These are phyloP conservation scores for Dittrichia graveolens DNA, from an alignment of 129 eudicot species.

Conservation along the genomic window DNA sequence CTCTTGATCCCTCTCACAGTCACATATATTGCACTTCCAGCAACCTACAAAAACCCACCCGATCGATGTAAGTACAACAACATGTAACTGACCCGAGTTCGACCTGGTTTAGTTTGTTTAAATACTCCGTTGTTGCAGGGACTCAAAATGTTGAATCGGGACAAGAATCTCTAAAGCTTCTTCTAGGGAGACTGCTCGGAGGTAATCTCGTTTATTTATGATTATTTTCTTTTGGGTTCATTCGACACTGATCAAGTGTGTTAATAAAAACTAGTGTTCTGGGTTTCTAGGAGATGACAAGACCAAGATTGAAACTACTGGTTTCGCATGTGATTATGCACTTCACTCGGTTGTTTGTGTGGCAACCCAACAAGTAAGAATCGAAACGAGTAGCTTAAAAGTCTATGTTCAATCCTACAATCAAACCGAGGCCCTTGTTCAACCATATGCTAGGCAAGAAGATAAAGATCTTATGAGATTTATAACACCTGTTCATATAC, in stretches of 20 bases:
- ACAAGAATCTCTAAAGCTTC: constrained; percentile 21
- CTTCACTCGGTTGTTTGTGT: constrained; percentile 39
- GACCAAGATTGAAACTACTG: constrained; percentile 42
- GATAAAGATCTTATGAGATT: constrained; percentile 33
- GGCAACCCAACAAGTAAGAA: constrained; percentile 36
- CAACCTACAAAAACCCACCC: neutral
- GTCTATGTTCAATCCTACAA: constrained; percentile 8
- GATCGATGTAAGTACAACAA: constrained; percentile 4
- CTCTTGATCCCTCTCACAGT: neutral
- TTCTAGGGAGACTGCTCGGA: constrained; percentile 5
- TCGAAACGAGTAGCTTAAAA: constrained; percentile 29
- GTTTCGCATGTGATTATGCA: constrained; percentile 42
- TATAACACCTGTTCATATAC: constrained; percentile 49
- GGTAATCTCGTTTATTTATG: neutral
- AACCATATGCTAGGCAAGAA: constrained; percentile 62
- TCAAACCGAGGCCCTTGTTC: constrained; percentile 25
- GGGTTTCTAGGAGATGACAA: constrained; percentile 43
- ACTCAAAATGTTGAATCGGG: neutral
- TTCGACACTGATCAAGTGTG: no score
- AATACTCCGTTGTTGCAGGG: neutral
- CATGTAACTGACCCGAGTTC: neutral
- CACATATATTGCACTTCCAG: constrained; percentile 4
- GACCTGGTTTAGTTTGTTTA: neutral
- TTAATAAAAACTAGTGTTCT: neutral
- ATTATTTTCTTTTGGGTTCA: no score